Conservation (phyloP, 768 basidiomycete genomes). For the Tremella yokohamensis region DNA sequence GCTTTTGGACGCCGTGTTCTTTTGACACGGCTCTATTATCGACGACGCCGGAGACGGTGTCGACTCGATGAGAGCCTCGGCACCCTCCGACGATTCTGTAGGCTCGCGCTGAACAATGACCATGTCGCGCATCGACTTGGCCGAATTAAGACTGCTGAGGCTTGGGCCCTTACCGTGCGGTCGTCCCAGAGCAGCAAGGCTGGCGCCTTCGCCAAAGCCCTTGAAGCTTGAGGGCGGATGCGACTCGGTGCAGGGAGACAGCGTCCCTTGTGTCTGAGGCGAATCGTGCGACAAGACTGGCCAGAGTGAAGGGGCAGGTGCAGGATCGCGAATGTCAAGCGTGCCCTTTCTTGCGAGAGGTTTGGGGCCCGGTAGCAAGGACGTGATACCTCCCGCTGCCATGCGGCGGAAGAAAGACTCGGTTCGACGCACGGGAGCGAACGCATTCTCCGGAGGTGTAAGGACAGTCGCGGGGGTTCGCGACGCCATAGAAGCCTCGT, state of each 20-base stretch:
- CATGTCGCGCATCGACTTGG: constrained; percentile 43
- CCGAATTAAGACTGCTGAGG: constrained; percentile 28
- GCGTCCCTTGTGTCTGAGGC: neutral
- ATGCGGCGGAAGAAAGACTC: constrained; percentile 44
- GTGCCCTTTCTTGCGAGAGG: neutral
- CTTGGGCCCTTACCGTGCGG: constrained; percentile 28
- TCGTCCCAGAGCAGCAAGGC: neutral
- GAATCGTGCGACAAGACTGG: constrained; percentile 56
- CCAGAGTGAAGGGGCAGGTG: constrained; percentile 63
- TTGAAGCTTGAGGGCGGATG: constrained; percentile 25
- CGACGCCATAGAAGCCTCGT: constrained; percentile 10
- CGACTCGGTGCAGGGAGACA: neutral
- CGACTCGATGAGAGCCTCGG: neutral
- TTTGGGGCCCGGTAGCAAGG: constrained; percentile 10
- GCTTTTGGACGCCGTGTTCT: neutral
- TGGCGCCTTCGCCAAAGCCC: too few species aligned
- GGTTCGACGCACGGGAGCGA: constrained; percentile 65
- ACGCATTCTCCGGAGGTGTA: constrained; percentile 42
- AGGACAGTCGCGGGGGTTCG: neutral
- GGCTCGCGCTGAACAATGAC: constrained; percentile 34
- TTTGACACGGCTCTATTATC: neutral
- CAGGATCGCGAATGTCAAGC: constrained; percentile 72
- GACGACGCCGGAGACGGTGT: neutral
- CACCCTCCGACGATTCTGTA: constrained; percentile 10
- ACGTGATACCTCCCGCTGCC: constrained; percentile 33